A percentile compares a stretch with the other conserved stretches of the same genome.
phyloP scores from a whole-genome alignment of 495 filamentous ascomycete genomes.

The Trichoderma asperelloides region DNA sequence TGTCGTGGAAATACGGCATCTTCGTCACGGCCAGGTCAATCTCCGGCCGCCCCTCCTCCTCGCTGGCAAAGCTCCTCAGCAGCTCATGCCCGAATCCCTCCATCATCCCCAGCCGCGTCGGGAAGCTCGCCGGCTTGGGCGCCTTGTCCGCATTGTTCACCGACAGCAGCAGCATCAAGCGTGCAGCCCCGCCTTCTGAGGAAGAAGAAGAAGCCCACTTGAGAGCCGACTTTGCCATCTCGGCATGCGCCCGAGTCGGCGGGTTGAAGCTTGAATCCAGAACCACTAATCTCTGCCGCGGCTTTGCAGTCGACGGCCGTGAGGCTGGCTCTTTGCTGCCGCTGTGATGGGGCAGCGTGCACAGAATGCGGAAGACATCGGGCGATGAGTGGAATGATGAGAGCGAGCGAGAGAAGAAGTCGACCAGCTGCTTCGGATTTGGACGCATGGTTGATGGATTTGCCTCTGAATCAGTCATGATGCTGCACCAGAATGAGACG shows the following conservation, averaged over 20 bases:
- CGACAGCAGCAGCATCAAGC: slow-evolving; percentile 69
- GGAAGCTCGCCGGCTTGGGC: slow-evolving; percentile 70
- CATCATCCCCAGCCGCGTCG: slow-evolving; percentile 83
- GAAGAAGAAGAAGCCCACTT: slow-evolving; percentile 23
- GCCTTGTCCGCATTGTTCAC: slow-evolving; percentile 93
- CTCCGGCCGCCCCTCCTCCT: slow-evolving; percentile 18
- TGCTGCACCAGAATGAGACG: background rate
- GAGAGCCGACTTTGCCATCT: slow-evolving; percentile 60
- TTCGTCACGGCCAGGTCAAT: slow-evolving; percentile 80
- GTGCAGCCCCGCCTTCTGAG: background rate
- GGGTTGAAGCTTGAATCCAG: slow-evolving; percentile 96
- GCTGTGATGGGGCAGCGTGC: slow-evolving; percentile 36
- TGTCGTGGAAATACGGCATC: slow-evolving; percentile 77
- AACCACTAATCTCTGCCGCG: slow-evolving; percentile 50
- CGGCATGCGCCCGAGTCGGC: slow-evolving; percentile 73
- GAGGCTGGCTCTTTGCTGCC: slow-evolving; percentile 13
- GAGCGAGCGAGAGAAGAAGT: slow-evolving; percentile 41
- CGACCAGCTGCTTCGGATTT: slow-evolving; percentile 14
- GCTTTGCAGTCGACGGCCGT: slow-evolving; percentile 16
- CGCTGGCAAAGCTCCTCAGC: slow-evolving; percentile 13
- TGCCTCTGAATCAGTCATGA: background rate
- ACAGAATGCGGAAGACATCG: slow-evolving; percentile 50
- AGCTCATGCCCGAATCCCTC: slow-evolving; percentile 44
- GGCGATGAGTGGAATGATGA: slow-evolving; percentile 48
- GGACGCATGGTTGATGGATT: background rate